These are phyloP conservation scores for Cunninghamia lanceolata DNA, from an alignment of 75 land plant genomes.

Conservation along the genomic window DNA sequence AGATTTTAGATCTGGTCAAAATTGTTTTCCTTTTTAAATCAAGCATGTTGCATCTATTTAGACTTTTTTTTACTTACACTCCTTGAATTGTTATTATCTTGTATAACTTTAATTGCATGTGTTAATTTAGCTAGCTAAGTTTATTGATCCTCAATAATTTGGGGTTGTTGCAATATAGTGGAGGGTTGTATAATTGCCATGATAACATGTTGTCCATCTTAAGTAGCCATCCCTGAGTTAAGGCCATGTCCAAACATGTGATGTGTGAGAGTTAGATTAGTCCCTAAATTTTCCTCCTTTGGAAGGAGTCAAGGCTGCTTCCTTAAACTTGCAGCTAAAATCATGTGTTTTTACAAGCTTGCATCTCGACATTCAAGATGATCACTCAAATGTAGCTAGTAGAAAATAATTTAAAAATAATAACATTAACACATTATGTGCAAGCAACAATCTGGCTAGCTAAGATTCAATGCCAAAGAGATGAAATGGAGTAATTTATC, in stretches of 20 bases:
- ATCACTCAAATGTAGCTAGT: background rate
- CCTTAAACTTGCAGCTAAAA: background rate
- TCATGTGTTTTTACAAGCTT: background rate
- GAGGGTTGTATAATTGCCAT: background rate
- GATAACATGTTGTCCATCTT: background rate
- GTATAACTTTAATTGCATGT: background rate
- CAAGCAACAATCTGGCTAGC: background rate
- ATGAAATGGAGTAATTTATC: background rate
- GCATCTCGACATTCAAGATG: background rate
- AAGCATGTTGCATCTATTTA: background rate
- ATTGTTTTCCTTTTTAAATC: too few relatives aligned
- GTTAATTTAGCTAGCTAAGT: background rate
- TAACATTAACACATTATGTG: background rate
- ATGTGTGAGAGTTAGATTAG: background rate
- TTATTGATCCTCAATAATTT: background rate
- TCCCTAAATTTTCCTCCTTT: background rate
- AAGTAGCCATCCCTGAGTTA: background rate
- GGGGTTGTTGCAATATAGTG: background rate
- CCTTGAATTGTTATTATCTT: background rate
- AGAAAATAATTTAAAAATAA: background rate
- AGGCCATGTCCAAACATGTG: background rate
- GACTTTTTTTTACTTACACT: too few relatives aligned
- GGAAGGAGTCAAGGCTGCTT: background rate
- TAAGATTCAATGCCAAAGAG: background rate
- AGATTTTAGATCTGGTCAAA: background rate